Conservation (phyloP, 2,329 filamentous ascomycete species). For the Grosmannia penicillata region DNA sequence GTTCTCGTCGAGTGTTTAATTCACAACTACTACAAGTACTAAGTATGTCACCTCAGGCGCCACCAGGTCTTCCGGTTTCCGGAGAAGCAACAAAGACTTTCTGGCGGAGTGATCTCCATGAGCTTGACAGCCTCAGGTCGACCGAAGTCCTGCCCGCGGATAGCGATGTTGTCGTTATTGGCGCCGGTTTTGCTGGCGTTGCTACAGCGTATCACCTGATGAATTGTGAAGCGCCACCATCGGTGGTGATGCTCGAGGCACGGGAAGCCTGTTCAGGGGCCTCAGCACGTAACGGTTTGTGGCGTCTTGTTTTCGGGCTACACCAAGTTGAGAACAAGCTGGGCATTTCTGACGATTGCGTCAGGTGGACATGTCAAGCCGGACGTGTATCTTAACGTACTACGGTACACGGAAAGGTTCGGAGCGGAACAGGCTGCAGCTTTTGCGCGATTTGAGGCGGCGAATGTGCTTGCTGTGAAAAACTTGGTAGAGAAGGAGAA, state of each 20-base stretch:
- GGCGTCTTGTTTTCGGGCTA: too few species aligned
- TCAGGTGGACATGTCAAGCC: slow-evolving; percentile 27
- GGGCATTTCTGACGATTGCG: not conserved
- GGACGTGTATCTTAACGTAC: not conserved
- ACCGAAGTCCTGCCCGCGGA: slow-evolving; percentile 46
- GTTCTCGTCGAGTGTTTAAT: too few species aligned
- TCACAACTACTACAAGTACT: too few species aligned
- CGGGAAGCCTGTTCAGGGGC: slow-evolving; percentile 69
- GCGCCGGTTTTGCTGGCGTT: slow-evolving; percentile 61
- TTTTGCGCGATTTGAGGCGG: slow-evolving; percentile 8
- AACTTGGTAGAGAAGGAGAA: slow-evolving; percentile 4
- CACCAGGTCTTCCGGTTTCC: not conserved
- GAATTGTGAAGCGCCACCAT: slow-evolving; percentile 15
- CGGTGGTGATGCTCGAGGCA: slow-evolving; percentile 58
- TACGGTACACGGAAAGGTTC: not conserved
- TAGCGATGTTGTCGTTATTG: slow-evolving; percentile 56
- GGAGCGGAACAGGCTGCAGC: slow-evolving; percentile 1
- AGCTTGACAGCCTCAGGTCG: slow-evolving; percentile 29
- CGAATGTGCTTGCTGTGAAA: slow-evolving; percentile 7
- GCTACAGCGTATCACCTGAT: slow-evolving; percentile 51
- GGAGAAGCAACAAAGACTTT: not conserved
- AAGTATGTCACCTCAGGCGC: too few species aligned
- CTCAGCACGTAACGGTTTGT: slow-evolving; percentile 53
- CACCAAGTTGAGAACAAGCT: too few species aligned
- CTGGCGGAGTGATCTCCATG: not conserved